Evolutionary conservation across 805 yeast species (phyloP), one percentile per base, ranked within the genome.

Genomic region (Myxozyma mucilagina): DNA sequence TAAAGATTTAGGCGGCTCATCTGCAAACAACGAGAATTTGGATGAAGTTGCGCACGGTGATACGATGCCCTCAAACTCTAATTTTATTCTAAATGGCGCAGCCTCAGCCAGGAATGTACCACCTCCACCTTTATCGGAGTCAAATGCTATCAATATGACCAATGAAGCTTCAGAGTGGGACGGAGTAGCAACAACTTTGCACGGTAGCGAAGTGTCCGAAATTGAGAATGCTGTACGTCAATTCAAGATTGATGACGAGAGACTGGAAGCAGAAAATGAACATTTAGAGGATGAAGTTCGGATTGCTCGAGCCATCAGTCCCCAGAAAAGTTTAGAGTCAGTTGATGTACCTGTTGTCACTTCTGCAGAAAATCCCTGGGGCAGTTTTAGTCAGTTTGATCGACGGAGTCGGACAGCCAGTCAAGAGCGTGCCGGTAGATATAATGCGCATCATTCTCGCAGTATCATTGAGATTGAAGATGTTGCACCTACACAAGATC

Each of bases 401-500:
- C 51, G 56, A 16, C 50, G 52, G 11, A 39, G n/a, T 13, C 57
- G 61, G 11, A 41, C 47, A 13, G 45, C 54, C 9, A 45, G 54
- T 24, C 61, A 35, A 16, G 64, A 60, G 20, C 54, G 61, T 14
- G 35, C 57, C n/a, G 57, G 60, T 10, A 38, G 42, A 10, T 48
- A 29, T 38, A 16, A 35, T 32, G 51, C 39, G 13, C 65, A 61
- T 47, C 65, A 60, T 24, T 47, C 41, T 43, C 59, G 50, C 32
- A 48, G 39, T 7, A 43, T 36, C 4, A 42, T 45, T 39, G 63
- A 61, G 38, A 38, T 61, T 20, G 56, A 61, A 34, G 44, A 53
- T 18, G 63, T 61, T 7, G 62, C 50, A 1, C 62, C 62, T 16
- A 31, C 59, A 32, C 56, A 51, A 36, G 58, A 60, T 51, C 64